A percentile compares a stretch with the other conserved stretches of the same genome.
These are phyloP conservation scores for Alternaria sp. DNA, from an alignment of 2,329 filamentous ascomycete genomes.

Conservation along the genomic window DNA sequence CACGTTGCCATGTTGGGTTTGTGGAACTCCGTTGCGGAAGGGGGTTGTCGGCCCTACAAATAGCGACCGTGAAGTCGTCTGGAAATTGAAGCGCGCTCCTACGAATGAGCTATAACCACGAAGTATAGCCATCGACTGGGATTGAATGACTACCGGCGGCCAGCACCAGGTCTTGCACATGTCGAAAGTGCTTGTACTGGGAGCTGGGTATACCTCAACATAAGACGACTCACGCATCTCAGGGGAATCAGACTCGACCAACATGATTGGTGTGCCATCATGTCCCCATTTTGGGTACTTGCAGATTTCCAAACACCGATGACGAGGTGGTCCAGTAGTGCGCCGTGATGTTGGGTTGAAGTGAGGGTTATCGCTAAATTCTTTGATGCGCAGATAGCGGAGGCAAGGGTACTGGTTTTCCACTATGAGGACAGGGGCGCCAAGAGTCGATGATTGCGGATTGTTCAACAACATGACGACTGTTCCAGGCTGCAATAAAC, in stretches of 20 bases:
- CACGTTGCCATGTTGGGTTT: not conserved
- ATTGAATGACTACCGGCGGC: conserved; percentile 9
- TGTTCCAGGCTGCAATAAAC: conserved; percentile 9
- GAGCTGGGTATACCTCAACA: conserved; percentile 15
- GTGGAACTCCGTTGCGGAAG: not conserved
- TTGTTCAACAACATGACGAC: conserved; percentile 26
- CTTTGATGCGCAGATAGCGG: conserved; percentile 22
- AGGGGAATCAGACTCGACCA: conserved; percentile 19
- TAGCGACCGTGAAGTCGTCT: not conserved
- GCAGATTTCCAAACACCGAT: conserved; percentile 13
- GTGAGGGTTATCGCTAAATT: conserved; percentile 9
- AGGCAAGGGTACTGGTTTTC: conserved; percentile 19
- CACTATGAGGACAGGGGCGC: conserved; percentile 21
- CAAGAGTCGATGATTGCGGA: conserved; percentile 14
- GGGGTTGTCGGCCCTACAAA: not conserved
- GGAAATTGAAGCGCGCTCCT: not conserved
- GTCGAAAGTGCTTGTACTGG: not conserved
- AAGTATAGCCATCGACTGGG: not conserved
- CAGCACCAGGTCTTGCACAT: conserved; percentile 27
- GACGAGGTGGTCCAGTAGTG: not conserved
- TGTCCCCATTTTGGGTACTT: conserved; percentile 2
- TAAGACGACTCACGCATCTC: conserved; percentile 24
- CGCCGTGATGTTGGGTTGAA: conserved; percentile 9
- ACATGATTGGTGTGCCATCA: conserved; percentile 20
- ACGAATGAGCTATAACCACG: not conserved